phyloP scores from a whole-genome alignment of 345 rosid species.

The Hevea brasiliensis region DNA sequence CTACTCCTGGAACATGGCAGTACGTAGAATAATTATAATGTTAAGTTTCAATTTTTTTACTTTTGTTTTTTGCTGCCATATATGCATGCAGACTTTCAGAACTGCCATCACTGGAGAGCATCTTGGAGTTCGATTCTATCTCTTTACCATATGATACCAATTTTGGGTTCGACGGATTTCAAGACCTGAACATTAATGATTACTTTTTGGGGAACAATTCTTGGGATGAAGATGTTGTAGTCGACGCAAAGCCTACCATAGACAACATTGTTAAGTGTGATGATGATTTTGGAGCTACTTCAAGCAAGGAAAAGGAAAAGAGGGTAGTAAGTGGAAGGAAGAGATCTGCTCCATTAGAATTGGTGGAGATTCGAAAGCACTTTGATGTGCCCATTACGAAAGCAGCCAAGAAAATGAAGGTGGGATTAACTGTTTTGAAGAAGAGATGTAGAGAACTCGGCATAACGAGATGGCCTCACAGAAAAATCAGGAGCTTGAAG shows the following conservation, averaged over 20 bases:
- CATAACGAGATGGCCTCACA: constrained; percentile 72
- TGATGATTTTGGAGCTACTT: background rate
- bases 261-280: no score
- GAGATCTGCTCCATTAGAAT: constrained; percentile 25
- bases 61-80: background rate
- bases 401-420: constrained; percentile 69
- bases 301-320: background rate
- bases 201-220: background rate
- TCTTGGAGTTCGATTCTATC: background rate
- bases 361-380: constrained; percentile 48
- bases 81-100: constrained; percentile 19
- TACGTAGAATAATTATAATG: no score
- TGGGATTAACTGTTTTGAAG: constrained; percentile 70
- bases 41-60: no score
- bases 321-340: constrained; percentile 24
- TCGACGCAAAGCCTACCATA: constrained; percentile 23
- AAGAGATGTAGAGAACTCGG: constrained; percentile 74
- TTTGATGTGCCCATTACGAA: constrained; percentile 58
- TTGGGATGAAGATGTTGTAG: background rate
- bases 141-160: background rate
- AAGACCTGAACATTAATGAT: background rate
- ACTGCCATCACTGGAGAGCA: constrained; percentile 9
- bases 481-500: constrained; percentile 57
- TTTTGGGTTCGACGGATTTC: background rate
- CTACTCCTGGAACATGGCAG: no score